A percentile compares a stretch with the other conserved stretches of the same genome.
phyloP scores from a whole-genome alignment of 2,329 filamentous ascomycete species.

The Paecilomyces fulvus region DNA sequence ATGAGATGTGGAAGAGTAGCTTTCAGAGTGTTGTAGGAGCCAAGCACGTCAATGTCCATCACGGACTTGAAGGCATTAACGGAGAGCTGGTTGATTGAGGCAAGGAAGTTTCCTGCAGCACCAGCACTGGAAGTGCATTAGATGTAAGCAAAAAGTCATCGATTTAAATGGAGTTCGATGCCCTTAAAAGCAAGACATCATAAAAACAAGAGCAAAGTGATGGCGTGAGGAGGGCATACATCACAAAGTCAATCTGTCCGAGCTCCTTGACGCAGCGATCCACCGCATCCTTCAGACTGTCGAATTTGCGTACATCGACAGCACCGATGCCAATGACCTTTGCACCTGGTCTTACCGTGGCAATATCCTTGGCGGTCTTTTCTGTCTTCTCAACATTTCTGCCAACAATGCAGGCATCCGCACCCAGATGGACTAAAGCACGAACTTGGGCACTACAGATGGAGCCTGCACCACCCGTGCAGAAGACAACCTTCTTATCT shows the following conservation, averaged over 20 bases:
- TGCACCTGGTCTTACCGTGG: constrained; percentile 65
- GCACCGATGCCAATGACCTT: constrained; percentile 79
- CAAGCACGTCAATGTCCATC: constrained; percentile 91
- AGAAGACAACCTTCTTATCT: constrained; percentile 87
- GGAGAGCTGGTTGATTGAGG: constrained; percentile 71
- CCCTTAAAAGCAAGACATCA: neutral
- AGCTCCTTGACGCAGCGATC: constrained; percentile 74
- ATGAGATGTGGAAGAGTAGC: constrained; percentile 77
- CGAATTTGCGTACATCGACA: constrained; percentile 62
- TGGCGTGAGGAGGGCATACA: constrained; percentile 47
- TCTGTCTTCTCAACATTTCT: constrained; percentile 86
- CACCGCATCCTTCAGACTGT: constrained; percentile 63
- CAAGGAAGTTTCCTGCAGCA: constrained; percentile 91
- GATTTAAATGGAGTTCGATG: too few relatives aligned
- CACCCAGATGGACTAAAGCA: constrained; percentile 82
- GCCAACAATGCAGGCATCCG: constrained; percentile 88
- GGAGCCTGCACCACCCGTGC: constrained; percentile 85
- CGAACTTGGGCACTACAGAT: constrained; percentile 94
- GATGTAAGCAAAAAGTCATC: neutral
- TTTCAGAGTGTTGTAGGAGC: constrained; percentile 91
- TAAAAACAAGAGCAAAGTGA: neutral
- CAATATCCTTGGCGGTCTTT: constrained; percentile 69
- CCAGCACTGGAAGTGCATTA: constrained; percentile 56
- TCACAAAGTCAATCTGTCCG: constrained; percentile 83
- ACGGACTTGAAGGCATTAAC: constrained; percentile 90